Conservation (phyloP, 2,329 filamentous ascomycete species). For the Pyrenophora graminea region DNA sequence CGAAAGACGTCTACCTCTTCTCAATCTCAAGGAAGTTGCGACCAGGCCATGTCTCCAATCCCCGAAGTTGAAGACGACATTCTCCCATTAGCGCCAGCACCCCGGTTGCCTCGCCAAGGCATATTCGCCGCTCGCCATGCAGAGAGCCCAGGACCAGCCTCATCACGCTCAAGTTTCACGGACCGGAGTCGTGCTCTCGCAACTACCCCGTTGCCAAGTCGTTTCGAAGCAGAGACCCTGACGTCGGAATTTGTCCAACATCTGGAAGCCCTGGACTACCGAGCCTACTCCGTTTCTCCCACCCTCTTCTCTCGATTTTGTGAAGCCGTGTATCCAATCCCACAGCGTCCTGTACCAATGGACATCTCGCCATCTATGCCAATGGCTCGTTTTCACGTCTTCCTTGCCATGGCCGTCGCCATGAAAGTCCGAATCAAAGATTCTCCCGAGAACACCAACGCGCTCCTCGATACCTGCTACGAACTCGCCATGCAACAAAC, state of each 20-base stretch:
- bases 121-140: constrained; percentile 35
- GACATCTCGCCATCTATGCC: constrained; percentile 30
- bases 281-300: constrained; percentile 32
- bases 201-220: constrained; percentile 38
- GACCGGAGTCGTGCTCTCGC: constrained; percentile 40
- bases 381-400: constrained; percentile 45
- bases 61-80: constrained; percentile 39
- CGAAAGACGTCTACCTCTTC: constrained; percentile 42
- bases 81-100: constrained; percentile 30
- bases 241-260: constrained; percentile 41
- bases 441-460: constrained; percentile 35
- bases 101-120: constrained; percentile 36
- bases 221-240: constrained; percentile 45
- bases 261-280: constrained; percentile 30
- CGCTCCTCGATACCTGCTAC: constrained; percentile 43
- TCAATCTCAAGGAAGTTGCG: constrained; percentile 33
- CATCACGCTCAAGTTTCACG: constrained; percentile 35
- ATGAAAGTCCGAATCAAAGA: constrained; percentile 43
- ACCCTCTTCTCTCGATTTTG: constrained; percentile 35
- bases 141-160: constrained; percentile 33
- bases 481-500: constrained; percentile 44
- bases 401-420: constrained; percentile 43
- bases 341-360: constrained; percentile 22
- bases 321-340: constrained; percentile 40
- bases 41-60: constrained; percentile 35